Evolutionary conservation across 2,329 filamentous ascomycete genomes (phyloP).

Genomic region (Tolypocladium ophioglossoides): DNA sequence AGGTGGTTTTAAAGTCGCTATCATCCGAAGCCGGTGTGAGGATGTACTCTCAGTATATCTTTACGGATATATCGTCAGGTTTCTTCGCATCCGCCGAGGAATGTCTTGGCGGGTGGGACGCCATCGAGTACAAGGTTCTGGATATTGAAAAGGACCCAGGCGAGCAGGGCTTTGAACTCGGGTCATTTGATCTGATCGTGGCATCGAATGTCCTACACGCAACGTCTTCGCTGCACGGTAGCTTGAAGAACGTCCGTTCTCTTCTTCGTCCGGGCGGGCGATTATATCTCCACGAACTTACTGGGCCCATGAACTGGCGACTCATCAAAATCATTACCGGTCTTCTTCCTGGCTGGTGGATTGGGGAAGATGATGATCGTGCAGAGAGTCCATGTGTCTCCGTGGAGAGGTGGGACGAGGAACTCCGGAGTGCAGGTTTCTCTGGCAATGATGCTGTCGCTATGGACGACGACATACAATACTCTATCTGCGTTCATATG

Average conservation of each 20-base stretch:
- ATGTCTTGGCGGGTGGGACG: constrained; percentile 4
- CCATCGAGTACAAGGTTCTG: constrained; percentile 11
- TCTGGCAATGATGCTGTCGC: not conserved
- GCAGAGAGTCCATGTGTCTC: constrained; percentile 14
- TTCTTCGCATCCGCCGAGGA: constrained; percentile 13
- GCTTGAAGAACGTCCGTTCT: not conserved
- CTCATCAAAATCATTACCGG: no score
- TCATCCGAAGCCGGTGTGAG: not conserved
- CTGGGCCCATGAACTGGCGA: no score
- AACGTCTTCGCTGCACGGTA: not conserved
- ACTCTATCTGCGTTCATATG: not conserved
- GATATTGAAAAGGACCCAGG: constrained; percentile 10
- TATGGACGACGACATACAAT: not conserved
- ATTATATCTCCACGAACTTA: constrained; percentile 1
- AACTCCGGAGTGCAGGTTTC: constrained; percentile 16
- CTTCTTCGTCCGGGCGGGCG: constrained; percentile 2
- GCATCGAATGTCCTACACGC: constrained; percentile 4
- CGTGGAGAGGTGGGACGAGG: constrained; percentile 12
- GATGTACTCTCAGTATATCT: constrained; percentile 10
- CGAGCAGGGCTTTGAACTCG: constrained; percentile 3
- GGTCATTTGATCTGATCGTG: constrained; percentile 4
- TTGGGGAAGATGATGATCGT: constrained; percentile 16
- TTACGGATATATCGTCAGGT: constrained; percentile 12
- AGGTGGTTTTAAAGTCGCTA: constrained; percentile 9
- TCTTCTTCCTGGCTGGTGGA: constrained; percentile 22